Percentiles rank a stretch among this genome's conserved stretches.
Evolutionary conservation across 805 yeast species (phyloP).

Genomic region (Cyberlindnera mrakii): DNA sequence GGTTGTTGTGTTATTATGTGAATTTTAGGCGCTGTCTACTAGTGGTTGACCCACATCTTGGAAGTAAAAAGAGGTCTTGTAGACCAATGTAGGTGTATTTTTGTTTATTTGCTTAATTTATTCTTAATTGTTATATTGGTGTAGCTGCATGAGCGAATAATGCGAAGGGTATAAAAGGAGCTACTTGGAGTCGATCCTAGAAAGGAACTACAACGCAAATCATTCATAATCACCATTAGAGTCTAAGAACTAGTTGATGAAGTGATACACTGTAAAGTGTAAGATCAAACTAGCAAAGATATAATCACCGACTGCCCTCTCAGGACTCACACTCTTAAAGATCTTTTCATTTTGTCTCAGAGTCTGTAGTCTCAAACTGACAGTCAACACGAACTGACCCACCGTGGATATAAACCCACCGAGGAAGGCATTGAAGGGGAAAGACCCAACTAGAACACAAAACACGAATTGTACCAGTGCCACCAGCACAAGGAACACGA

Average conservation of each 20-base stretch:
- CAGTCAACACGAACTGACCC: slow-evolving; percentile 90
- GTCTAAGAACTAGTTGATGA: slow-evolving; percentile 59
- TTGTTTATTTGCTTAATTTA: too few species aligned
- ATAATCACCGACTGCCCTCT: slow-evolving; percentile 81
- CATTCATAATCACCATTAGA: not conserved
- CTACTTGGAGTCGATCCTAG: not conserved
- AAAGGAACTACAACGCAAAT: not conserved
- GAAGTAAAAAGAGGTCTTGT: not conserved
- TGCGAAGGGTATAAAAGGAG: not conserved
- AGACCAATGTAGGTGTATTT: too few species aligned
- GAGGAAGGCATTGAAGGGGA: slow-evolving; percentile 95
- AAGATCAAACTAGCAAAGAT: slow-evolving; percentile 79
- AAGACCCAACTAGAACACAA: slow-evolving; percentile 72
- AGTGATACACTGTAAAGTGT: slow-evolving; percentile 86
- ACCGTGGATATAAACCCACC: slow-evolving; percentile 91
- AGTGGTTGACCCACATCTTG: too few species aligned
- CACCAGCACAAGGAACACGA: slow-evolving; percentile 63
- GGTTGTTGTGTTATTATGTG: slow-evolving; percentile 31
- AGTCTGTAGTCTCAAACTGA: slow-evolving; percentile 73
- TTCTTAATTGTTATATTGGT: too few species aligned
- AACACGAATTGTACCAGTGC: slow-evolving; percentile 79
- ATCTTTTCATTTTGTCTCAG: slow-evolving; percentile 31
- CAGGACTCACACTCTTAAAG: slow-evolving; percentile 39
- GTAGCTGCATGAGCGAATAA: not conserved
- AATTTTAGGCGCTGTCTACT: not conserved